Evolutionary conservation across 2,329 filamentous ascomycete genomes (phyloP).

Genomic region (Reticulascus tulasneorum): DNA sequence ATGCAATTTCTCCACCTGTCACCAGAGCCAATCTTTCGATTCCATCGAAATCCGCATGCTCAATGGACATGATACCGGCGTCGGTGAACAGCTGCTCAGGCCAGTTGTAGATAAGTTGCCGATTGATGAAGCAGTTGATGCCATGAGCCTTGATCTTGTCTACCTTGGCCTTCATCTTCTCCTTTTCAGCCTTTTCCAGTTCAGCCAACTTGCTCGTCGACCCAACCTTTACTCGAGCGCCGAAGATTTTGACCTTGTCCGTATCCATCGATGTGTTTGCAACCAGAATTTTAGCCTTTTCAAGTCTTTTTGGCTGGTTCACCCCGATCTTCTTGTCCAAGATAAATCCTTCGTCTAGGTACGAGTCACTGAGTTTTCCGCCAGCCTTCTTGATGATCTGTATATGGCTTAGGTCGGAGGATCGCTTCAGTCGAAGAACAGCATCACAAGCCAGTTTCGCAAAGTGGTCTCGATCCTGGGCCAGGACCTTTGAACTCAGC

Average conservation of each 20-base stretch:
- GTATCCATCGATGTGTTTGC: constrained; percentile 99
- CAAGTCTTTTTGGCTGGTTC: constrained; percentile 94
- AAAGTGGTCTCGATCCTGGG: constrained; percentile 91
- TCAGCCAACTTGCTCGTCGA: constrained; percentile 97
- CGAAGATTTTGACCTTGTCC: constrained; percentile 99
- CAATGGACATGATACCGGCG: constrained; percentile 95
- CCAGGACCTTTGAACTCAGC: constrained; percentile 92
- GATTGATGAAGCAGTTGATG: constrained; percentile 99
- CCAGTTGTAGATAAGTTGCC: constrained; percentile 99
- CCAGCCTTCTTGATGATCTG: constrained; percentile 99
- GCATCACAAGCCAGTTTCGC: constrained; percentile 86
- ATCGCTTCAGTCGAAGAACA: constrained; percentile 82
- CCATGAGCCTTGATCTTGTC: constrained; percentile 98
- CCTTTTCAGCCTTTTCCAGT: constrained; percentile 93
- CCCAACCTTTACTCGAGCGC: constrained; percentile 92
- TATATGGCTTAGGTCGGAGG: constrained; percentile 92
- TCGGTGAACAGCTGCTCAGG: constrained; percentile 98
- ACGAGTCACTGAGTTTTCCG: constrained; percentile 95
- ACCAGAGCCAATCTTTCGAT: constrained; percentile 93
- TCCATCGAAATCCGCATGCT: constrained; percentile 98
- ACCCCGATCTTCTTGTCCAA: constrained; percentile 98
- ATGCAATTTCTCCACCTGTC: constrained; percentile 94
- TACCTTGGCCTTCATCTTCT: constrained; percentile 99
- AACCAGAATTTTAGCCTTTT: constrained; percentile 97
- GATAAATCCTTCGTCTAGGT: constrained; percentile 97